Conservation (phyloP, 345 rosid species). For the Passiflora organensis region DNA sequence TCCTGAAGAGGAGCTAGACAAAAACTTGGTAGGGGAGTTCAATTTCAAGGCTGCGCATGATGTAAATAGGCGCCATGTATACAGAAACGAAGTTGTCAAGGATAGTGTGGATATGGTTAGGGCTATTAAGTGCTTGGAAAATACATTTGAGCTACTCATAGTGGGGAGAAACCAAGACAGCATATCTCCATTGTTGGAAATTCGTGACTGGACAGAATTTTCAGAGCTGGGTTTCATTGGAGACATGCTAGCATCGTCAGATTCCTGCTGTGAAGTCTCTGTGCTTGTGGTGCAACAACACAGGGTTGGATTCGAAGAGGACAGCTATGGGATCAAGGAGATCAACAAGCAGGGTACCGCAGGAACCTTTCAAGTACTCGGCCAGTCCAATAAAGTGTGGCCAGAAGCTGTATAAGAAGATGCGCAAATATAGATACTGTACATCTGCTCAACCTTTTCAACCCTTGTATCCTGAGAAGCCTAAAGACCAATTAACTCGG, state of each 20-base stretch:
- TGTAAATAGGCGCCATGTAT: conserved; percentile 5
- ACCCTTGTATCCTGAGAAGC: too few species aligned
- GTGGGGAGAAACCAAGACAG: conserved; percentile 39
- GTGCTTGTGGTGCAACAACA: conserved; percentile 28
- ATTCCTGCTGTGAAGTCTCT: conserved; percentile 13
- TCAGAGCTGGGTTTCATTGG: conserved; percentile 28
- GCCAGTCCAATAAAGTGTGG: too few species aligned
- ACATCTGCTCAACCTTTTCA: too few species aligned
- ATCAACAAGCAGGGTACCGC: too few species aligned
- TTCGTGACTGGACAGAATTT: conserved; percentile 17
- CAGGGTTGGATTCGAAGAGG: neutral
- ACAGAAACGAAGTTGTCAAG: conserved; percentile 27
- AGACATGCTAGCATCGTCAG: conserved; percentile 21
- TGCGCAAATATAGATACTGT: too few species aligned
- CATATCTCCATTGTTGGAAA: conserved; percentile 13
- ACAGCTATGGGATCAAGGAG: too few species aligned
- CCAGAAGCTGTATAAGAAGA: too few species aligned
- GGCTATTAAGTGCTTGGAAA: conserved; percentile 33
- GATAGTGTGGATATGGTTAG: conserved; percentile 32
- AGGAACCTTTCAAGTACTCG: too few species aligned
- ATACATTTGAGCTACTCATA: conserved; percentile 37
- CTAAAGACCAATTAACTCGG: too few species aligned
- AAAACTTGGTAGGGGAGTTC: conserved; percentile 5
- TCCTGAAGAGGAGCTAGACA: conserved; percentile 1
- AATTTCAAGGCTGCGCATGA: neutral